These are phyloP conservation scores for Plasmopara muralis DNA, from an alignment of 352 stramenopile genomes.

Conservation along the genomic window DNA sequence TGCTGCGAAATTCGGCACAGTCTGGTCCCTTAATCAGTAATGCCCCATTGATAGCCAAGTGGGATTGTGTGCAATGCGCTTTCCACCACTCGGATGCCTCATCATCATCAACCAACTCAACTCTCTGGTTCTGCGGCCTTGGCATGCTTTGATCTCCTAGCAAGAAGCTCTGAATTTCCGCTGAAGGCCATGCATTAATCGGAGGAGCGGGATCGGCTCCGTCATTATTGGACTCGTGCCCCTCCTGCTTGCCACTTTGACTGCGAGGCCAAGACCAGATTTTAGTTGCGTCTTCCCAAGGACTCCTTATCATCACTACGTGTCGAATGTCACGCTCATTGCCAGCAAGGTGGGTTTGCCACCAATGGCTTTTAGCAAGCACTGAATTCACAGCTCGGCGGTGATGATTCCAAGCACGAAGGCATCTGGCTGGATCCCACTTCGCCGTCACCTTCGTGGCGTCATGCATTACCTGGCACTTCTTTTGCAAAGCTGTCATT, in stretches of 20 bases:
- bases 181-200: slow-evolving; percentile 10
- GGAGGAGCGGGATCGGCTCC: background rate
- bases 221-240: background rate
- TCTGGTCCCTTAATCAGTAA: slow-evolving; percentile 9
- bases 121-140: background rate
- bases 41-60: slow-evolving; percentile 19
- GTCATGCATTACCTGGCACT: slow-evolving; percentile 7
- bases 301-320: slow-evolving; percentile 28
- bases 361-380: slow-evolving; percentile 37
- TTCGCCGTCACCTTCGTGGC: slow-evolving; percentile 7
- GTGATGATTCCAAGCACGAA: slow-evolving; percentile 37
- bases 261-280: slow-evolving; percentile 41
- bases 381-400: slow-evolving; percentile 24
- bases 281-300: slow-evolving; percentile 40
- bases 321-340: slow-evolving; percentile 38
- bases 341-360: slow-evolving; percentile 43
- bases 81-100: slow-evolving; percentile 52
- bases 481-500: slow-evolving; percentile 5
- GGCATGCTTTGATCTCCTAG: slow-evolving; percentile 8
- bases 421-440: slow-evolving; percentile 20
- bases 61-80: slow-evolving; percentile 47
- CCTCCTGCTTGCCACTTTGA: slow-evolving; percentile 7
- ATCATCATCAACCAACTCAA: slow-evolving; percentile 18
- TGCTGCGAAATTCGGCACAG: slow-evolving; percentile 19
- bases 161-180: slow-evolving; percentile 37